A percentile compares a stretch with the other conserved stretches of the same genome.
These are phyloP conservation scores for Mortierella sp. DNA, from an alignment of 371 early-diverging fungal species.

Conservation along the genomic window DNA sequence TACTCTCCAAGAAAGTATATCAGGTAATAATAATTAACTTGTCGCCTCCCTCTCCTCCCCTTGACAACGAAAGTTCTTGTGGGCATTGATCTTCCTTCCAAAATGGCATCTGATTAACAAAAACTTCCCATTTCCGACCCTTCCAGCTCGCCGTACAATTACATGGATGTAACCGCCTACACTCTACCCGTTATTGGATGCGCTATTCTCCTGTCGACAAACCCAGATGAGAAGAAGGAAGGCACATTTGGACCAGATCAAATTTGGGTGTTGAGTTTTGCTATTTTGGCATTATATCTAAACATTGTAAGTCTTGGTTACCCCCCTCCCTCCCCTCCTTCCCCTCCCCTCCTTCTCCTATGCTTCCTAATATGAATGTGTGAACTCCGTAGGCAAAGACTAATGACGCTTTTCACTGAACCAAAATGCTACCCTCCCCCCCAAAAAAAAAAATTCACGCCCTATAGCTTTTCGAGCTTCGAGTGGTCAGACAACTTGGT, in stretches of 20 bases:
- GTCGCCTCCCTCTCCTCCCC: too few relatives aligned
- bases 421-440: too few relatives aligned
- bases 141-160: slow-evolving; percentile 50
- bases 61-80: neutral
- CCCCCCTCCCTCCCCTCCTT: neutral
- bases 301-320: slow-evolving; percentile 48
- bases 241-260: slow-evolving; percentile 20
- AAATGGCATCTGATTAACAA: neutral
- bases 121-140: too few relatives aligned
- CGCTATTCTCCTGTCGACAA: slow-evolving; percentile 11
- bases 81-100: neutral
- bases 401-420: too few relatives aligned
- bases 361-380: too few relatives aligned
- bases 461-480: slow-evolving; percentile 46
- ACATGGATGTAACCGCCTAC: slow-evolving; percentile 34
- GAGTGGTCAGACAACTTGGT: slow-evolving; percentile 42
- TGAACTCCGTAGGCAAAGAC: too few relatives aligned
- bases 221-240: neutral
- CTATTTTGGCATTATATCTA: slow-evolving; percentile 34
- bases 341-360: too few relatives aligned
- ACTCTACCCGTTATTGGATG: slow-evolving; percentile 28
- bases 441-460: too few relatives aligned
- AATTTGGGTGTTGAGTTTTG: slow-evolving; percentile 45
- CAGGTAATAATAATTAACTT: slow-evolving; percentile 14
- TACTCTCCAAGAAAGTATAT: slow-evolving; percentile 32